Evolutionary conservation across 805 yeast species (phyloP), one percentile per base, ranked within the genome.

Genomic region (Limtongia smithiae): DNA sequence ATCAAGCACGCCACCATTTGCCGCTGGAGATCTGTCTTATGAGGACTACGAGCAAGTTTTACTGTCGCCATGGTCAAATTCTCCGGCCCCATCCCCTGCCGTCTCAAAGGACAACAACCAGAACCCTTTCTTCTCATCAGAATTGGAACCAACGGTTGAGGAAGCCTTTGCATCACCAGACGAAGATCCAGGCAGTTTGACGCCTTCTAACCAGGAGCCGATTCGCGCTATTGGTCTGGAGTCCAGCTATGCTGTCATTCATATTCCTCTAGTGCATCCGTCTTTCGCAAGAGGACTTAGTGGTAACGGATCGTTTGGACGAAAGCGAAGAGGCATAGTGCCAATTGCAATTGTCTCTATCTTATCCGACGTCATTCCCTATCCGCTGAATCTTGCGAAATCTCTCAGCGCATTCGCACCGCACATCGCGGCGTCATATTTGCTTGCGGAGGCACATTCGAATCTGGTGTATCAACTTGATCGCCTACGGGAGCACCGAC

Each of bases 71-170:
- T 63, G 68, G 68, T 50, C 63, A 2, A 41, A 50, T 18, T 64
- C 68, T 2, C 66, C 68, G 2, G 65, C 66, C 2, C 65, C 66
- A 2, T 61, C 68, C 1, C 68, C 68, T 3, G 67, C 65, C 8
- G 30, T 65, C 4, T 42, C 57, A 6, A 58, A 60, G 25, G 59
- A 59, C 31, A 44, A 50, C 34, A 36, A 46, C 1, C 61, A 60
- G 40, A 59, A 57, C 41, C 65, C 67, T 2, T 65, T 63, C 35
- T 65, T 64, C 48, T 50, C 30, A 36, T 25, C 34, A 5, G 50
- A 41, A 6, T 11, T 37, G 18, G 12, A 30, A 20, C 15, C 49
- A 3, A 61, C 57, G 25, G 46, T 59, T 45, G 59, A 57, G 12
- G 48, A 45, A 14, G 62, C 65, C 4, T 59, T 61, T 41, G 60